Conservation (phyloP, 768 basidiomycete genomes). For the Flagelloscypha sp. region DNA sequence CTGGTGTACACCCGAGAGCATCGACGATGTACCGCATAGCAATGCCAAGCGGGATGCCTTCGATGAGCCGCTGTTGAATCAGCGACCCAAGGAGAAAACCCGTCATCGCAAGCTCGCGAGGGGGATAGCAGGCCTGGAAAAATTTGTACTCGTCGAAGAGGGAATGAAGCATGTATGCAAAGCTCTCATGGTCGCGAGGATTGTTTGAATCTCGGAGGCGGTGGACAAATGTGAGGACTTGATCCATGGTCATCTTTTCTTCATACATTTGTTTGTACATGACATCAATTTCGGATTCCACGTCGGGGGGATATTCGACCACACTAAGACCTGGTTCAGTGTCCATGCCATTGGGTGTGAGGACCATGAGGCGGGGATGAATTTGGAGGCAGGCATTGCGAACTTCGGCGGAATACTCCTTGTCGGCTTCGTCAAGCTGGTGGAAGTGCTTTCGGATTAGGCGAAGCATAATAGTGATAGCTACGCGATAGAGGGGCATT, state of each 20-base stretch:
- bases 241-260: constrained; percentile 88
- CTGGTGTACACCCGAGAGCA: constrained; percentile 83
- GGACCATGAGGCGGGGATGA: constrained; percentile 92
- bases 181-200: constrained; percentile 86
- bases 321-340: constrained; percentile 88
- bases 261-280: constrained; percentile 99
- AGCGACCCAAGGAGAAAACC: constrained; percentile 94
- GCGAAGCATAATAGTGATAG: constrained; percentile 87
- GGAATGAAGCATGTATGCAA: constrained; percentile 99
- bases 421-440: constrained; percentile 68
- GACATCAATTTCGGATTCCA: constrained; percentile 87
- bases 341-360: constrained; percentile 79
- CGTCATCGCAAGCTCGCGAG: constrained; percentile 91
- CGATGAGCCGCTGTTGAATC: constrained; percentile 88
- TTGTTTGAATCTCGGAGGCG: constrained; percentile 77
- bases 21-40: constrained; percentile 96
- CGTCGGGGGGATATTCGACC: constrained; percentile 78
- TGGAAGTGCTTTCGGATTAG: constrained; percentile 75
- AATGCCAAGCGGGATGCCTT: constrained; percentile 90
- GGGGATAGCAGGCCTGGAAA: constrained; percentile 93
- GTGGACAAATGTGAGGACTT: constrained; percentile 84
- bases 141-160: constrained; percentile 99
- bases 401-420: constrained; percentile 83
- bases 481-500: constrained; percentile 80
- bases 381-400: constrained; percentile 90